These are phyloP conservation scores for Colletotrichum lupini DNA, from an alignment of 2,329 filamentous ascomycete genomes.

Conservation along the genomic window DNA sequence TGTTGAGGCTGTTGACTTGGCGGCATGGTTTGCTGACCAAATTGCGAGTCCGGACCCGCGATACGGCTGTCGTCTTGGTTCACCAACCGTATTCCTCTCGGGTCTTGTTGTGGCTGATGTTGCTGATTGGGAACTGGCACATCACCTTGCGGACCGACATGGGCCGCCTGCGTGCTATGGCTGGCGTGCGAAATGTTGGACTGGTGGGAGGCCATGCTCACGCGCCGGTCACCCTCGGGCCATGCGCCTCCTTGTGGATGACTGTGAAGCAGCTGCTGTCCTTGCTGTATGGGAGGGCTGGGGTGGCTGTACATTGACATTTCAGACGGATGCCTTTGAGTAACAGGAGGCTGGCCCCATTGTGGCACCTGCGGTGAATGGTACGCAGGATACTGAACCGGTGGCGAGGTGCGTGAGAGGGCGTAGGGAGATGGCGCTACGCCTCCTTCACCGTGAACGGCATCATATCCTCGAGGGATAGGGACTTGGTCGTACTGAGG, in stretches of 20 bases:
- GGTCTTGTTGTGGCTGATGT: not conserved
- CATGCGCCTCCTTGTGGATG: not conserved
- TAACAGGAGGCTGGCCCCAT: constrained; percentile 18
- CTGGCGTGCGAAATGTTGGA: constrained; percentile 8
- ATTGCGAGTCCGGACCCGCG: not conserved
- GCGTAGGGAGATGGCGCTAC: constrained; percentile 44
- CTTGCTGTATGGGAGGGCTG: constrained; percentile 7
- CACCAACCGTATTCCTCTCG: not conserved
- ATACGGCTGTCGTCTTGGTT: not conserved
- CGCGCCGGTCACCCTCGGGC: constrained; percentile 9
- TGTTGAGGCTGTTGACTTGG: not conserved
- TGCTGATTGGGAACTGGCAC: not conserved
- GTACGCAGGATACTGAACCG: constrained; percentile 31
- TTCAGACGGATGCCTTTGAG: constrained; percentile 20
- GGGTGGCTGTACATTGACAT: constrained; percentile 7
- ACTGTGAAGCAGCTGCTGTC: constrained; percentile 15
- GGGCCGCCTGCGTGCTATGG: not conserved
- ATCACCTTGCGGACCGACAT: not conserved
- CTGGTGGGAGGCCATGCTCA: constrained; percentile 24
- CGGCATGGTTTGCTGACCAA: not conserved
- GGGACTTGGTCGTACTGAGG: constrained; percentile 51
- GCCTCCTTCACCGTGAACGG: constrained; percentile 50
- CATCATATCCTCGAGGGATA: constrained; percentile 49
- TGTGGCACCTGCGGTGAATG: constrained; percentile 30
- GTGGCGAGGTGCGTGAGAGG: constrained; percentile 34